These are phyloP conservation scores for Komagataella pastoris DNA, from an alignment of 805 yeast species.

Conservation along the genomic window DNA sequence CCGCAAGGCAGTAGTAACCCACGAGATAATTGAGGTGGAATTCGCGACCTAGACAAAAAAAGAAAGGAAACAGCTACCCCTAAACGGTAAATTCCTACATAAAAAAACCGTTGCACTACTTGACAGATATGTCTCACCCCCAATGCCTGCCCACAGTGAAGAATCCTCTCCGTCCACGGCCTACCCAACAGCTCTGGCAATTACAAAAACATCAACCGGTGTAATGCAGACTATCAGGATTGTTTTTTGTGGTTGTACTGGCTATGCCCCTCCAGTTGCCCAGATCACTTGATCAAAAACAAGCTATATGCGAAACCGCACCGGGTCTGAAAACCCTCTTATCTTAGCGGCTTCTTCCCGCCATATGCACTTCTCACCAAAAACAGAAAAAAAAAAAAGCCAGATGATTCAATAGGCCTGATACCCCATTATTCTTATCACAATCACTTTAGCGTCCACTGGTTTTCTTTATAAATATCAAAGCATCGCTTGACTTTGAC, in stretches of 20 bases:
- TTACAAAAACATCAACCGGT: too few species aligned
- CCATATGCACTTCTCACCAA: background rate
- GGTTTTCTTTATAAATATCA: background rate
- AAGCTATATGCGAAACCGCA: background rate
- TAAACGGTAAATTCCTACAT: too few species aligned
- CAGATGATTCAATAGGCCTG: background rate
- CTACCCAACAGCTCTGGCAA: too few species aligned
- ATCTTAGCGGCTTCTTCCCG: background rate
- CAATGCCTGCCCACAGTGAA: too few species aligned
- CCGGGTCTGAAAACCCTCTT: background rate
- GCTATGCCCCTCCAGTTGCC: background rate
- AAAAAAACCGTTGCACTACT: background rate
- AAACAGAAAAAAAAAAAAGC: background rate
- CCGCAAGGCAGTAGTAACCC: background rate
- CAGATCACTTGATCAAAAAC: background rate
- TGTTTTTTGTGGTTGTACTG: too few species aligned
- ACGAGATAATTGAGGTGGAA: background rate
- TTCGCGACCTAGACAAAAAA: background rate
- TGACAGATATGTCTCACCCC: background rate
- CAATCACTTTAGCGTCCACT: background rate
- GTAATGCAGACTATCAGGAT: too few species aligned
- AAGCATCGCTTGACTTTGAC: background rate
- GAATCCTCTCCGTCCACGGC: too few species aligned
- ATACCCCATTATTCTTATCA: background rate
- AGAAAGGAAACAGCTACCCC: background rate